Conservation (phyloP, 352 stramenopile genomes). For the Plasmopara muralis region DNA sequence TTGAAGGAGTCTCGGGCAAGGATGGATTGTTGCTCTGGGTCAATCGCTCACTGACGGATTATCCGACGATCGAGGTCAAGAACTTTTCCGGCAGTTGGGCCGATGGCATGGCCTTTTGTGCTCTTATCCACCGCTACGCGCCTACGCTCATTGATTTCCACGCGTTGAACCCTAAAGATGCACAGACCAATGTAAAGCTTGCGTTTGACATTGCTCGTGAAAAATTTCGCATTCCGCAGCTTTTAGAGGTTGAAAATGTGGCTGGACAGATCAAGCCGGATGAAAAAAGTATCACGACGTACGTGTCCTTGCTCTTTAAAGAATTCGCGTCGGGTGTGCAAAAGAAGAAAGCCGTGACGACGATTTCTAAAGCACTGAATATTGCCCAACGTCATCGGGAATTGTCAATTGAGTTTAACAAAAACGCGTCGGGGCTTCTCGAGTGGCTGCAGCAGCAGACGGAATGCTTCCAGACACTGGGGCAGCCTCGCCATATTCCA, state of each 20-base stretch:
- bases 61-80: conserved; percentile 76
- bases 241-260: conserved; percentile 84
- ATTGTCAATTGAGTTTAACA: conserved; percentile 64
- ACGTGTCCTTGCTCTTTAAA: conserved; percentile 88
- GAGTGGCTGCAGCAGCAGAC: conserved; percentile 71
- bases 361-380: conserved; percentile 86
- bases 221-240: conserved; percentile 82
- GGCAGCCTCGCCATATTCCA: conserved; percentile 50
- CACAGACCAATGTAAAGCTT: conserved; percentile 67
- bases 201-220: conserved; percentile 82
- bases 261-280: conserved; percentile 80
- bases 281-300: conserved; percentile 90
- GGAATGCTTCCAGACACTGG: conserved; percentile 69
- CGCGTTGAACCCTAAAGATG: conserved; percentile 52
- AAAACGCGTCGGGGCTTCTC: conserved; percentile 56
- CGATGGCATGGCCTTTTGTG: conserved; percentile 86
- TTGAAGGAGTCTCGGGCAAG: conserved; percentile 86
- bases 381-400: conserved; percentile 87
- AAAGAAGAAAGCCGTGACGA: conserved; percentile 86
- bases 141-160: conserved; percentile 83
- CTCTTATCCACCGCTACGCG: conserved; percentile 87
- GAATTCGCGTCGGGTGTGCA: conserved; percentile 86
- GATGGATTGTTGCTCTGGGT: conserved; percentile 88
- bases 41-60: conserved; percentile 81
- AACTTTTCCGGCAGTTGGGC: conserved; percentile 88